These are phyloP conservation scores for Russula dissimulans DNA, from an alignment of 768 basidiomycete genomes.

Conservation along the genomic window DNA sequence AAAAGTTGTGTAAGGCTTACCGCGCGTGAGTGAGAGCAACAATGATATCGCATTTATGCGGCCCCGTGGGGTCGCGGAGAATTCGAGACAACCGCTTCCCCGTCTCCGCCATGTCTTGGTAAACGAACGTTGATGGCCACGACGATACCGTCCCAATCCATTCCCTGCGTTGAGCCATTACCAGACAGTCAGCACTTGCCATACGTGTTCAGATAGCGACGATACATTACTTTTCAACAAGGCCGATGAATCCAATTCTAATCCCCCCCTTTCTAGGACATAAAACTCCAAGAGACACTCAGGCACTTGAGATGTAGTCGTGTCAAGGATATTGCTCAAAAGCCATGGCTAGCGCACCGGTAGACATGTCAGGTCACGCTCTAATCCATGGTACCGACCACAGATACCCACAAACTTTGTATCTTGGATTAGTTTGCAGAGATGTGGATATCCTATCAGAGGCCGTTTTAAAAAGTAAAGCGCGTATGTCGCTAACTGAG, in stretches of 20 bases:
- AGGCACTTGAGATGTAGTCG: constrained; percentile 52
- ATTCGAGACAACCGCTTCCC: constrained; percentile 62
- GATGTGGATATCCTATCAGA: constrained; percentile 48
- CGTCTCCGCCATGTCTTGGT: constrained; percentile 64
- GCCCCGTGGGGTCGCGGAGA: constrained; percentile 62
- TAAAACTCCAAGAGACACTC: constrained; percentile 49
- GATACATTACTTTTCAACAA: constrained; percentile 69
- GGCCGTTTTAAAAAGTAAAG: background rate
- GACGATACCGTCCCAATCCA: constrained; percentile 85
- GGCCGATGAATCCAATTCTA: constrained; percentile 72
- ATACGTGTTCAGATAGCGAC: background rate
- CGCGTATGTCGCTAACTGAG: background rate
- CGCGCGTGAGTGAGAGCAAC: constrained; percentile 82
- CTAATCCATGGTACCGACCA: background rate
- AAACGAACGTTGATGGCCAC: constrained; percentile 76
- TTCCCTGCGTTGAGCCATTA: constrained; percentile 39
- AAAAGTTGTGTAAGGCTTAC: constrained; percentile 28
- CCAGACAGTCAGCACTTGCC: background rate
- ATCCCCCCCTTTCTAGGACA: constrained; percentile 62
- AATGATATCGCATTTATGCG: constrained; percentile 68
- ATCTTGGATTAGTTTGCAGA: constrained; percentile 58
- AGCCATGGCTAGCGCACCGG: constrained; percentile 63
- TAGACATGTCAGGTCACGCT: background rate
- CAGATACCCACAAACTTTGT: constrained; percentile 56
- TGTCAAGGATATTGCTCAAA: constrained; percentile 78